Base-by-base conservation (phyloP, 2,329 filamentous ascomycete species). In the Xylaria sp. region DNA sequence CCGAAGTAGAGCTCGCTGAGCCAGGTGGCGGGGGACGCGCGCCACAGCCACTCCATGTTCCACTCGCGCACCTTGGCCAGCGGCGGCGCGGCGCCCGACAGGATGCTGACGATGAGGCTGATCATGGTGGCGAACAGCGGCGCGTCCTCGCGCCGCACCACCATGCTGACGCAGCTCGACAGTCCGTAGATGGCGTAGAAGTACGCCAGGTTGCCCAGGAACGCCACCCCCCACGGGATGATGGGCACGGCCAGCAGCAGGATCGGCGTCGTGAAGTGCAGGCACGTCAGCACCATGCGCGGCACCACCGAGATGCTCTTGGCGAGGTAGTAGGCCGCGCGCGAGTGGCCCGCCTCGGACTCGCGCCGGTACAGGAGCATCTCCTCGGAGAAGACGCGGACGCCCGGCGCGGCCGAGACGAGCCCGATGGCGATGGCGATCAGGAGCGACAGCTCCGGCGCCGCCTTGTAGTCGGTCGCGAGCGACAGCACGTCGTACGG, bases 111-210 rank as follows among this genome's bases (percentile, higher is more conserved):
- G 57, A 85, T 77, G 4, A 86, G 68, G 22, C 73, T 74, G 26
- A 78, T 69, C 73, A 85, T 80, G 8, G 82, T 80, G 1, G 82
- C 79, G 6, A 84, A 67, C 0, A 85, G 68, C 0, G 82, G 82
- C 0, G 81, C 82, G 54, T 85, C 79, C 65, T 85, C 81, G 7
- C 82, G 70, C 18, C 77, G 75, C 19, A 78, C 75, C 1, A 84
- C 61, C 79, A 85, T 83, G 52, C 76, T 80, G 16, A 84, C 66
- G 24, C 73, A 69, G 29, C 74, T 78, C 0, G 82, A 76, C 6
- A 85, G 72, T 0, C 82, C 81, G 63, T 84, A 85, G 46, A 85
- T 80, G 61, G 78, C 79, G 69, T 78, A 86, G 61, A 83, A 84
- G 67, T 84, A 85, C 8, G 78, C 56, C 42, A 84, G 61, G 51